Evolutionary conservation across 805 yeast species (phyloP).

Genomic region (Hanseniaspora hatyaiensis): DNA sequence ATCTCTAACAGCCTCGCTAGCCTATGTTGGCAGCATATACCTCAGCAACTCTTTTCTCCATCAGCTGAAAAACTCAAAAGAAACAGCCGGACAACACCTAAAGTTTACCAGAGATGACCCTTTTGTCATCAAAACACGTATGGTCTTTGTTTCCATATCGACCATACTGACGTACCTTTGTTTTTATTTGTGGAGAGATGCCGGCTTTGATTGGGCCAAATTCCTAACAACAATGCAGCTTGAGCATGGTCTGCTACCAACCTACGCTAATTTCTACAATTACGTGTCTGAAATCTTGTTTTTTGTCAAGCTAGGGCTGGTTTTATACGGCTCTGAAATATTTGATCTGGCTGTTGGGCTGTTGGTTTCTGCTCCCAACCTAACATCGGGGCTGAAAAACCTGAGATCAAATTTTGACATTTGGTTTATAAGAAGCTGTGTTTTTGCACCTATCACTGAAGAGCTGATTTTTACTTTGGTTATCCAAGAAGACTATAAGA

Average conservation of each 20-base stretch:
- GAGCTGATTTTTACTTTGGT: conserved; percentile 29
- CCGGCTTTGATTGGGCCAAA: neutral
- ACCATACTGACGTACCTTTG: conserved; percentile 1
- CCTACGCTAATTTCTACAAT: neutral
- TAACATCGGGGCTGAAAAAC: neutral
- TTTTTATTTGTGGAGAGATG: neutral
- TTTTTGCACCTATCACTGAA: conserved; percentile 30
- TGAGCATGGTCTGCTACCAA: conserved; percentile 8
- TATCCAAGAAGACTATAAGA: conserved; percentile 19
- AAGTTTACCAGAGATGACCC: conserved; percentile 16
- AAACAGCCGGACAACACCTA: neutral
- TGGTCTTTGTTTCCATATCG: conserved; percentile 9
- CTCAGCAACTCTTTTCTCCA: conserved; percentile 6
- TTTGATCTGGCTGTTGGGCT: neutral
- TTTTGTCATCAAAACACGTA: conserved; percentile 15
- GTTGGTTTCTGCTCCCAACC: neutral
- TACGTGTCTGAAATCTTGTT: neutral
- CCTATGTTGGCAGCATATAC: conserved; percentile 13
- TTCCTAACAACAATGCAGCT: neutral
- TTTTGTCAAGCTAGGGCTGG: neutral
- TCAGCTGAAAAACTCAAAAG: neutral
- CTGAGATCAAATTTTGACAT: conserved; percentile 17
- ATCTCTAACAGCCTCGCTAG: conserved; percentile 4
- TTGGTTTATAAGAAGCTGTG: conserved; percentile 28
- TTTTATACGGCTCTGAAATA: conserved; percentile 12